Conservation (phyloP, 331 rosid species). For the Pyracantha coccinea region DNA sequence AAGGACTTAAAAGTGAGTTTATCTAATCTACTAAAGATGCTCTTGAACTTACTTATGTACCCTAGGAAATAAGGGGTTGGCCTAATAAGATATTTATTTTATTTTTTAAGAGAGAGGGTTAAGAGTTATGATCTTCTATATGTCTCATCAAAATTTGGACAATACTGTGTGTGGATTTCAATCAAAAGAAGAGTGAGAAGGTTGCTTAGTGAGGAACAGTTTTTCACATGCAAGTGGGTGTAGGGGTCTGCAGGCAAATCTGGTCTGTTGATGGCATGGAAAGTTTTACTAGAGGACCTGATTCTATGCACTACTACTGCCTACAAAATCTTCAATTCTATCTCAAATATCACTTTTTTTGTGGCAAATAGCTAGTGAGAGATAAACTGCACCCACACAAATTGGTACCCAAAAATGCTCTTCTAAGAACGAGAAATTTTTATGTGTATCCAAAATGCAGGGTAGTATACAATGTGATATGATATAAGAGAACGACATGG, state of each 20-base stretch:
- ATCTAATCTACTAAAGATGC: background rate
- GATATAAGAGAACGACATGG: background rate
- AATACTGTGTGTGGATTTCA: background rate
- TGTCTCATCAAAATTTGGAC: background rate
- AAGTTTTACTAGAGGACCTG: slow-evolving; percentile 57
- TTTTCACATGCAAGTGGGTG: slow-evolving; percentile 37
- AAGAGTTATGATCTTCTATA: background rate
- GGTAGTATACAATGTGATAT: background rate
- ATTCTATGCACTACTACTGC: slow-evolving; percentile 39
- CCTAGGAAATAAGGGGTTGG: background rate
- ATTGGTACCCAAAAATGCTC: slow-evolving; percentile 21
- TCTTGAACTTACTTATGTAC: background rate
- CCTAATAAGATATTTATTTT: background rate
- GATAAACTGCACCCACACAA: slow-evolving; percentile 34
- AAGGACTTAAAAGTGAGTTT: background rate
- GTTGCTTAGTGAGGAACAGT: slow-evolving; percentile 14
- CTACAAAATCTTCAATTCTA: slow-evolving; percentile 39
- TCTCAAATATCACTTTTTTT: slow-evolving; percentile 38
- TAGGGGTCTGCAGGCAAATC: slow-evolving; percentile 7
- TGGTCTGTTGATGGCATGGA: slow-evolving; percentile 46
- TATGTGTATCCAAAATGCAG: rapidly evolving
- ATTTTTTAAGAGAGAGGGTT: too few relatives aligned
- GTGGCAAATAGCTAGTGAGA: slow-evolving; percentile 42
- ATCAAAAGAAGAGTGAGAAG: background rate
- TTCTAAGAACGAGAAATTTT: background rate